These are phyloP conservation scores for Penicillium decumbens DNA, from an alignment of 2,329 filamentous ascomycete species.

Conservation along the genomic window DNA sequence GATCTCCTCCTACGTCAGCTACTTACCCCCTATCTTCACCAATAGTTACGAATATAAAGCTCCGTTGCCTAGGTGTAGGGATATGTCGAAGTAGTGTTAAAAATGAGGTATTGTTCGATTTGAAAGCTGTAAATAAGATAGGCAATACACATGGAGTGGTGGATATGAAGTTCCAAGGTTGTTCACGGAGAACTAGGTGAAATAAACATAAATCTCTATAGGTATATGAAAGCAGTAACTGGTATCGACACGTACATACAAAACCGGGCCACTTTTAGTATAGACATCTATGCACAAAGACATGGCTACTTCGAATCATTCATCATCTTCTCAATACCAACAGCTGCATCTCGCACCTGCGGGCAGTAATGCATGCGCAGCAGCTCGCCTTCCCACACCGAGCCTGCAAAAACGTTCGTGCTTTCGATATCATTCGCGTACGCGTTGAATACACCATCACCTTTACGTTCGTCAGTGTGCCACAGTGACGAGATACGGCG, in stretches of 20 bases:
- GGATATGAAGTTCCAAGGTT: background rate
- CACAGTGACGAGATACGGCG: constrained; percentile 81
- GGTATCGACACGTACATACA: background rate
- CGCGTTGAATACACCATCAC: constrained; percentile 80
- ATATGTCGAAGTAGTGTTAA: no score
- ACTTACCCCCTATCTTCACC: no score
- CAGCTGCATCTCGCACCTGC: constrained; percentile 70
- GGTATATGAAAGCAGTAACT: background rate
- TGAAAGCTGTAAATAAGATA: no score
- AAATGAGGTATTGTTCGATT: no score
- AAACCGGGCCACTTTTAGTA: background rate
- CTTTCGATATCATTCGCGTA: constrained; percentile 69
- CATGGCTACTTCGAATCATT: constrained; percentile 27
- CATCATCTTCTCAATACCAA: constrained; percentile 64
- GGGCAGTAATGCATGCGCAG: constrained; percentile 81
- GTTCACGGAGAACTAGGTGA: background rate
- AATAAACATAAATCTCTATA: background rate
- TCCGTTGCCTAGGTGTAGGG: no score
- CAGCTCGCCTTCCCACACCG: constrained; percentile 90
- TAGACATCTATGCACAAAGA: constrained; percentile 13
- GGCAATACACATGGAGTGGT: background rate
- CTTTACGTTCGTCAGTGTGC: constrained; percentile 89
- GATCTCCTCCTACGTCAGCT: no score
- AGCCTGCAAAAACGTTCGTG: constrained; percentile 85
- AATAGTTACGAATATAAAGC: no score